Conservation (phyloP, 768 basidiomycete genomes). For the Pleurotus tuber-regium region DNA sequence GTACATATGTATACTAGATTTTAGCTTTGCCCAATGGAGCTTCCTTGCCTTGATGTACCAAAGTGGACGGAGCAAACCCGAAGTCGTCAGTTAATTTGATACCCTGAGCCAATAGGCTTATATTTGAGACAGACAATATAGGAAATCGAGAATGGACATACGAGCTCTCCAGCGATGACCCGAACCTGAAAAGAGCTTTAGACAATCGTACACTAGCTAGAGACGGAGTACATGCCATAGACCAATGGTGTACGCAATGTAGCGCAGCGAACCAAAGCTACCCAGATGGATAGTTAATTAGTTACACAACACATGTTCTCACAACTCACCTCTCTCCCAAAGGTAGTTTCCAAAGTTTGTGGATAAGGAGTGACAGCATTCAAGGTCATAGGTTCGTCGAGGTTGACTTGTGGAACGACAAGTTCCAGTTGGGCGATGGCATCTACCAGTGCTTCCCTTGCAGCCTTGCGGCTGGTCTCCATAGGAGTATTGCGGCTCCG, state of each 20-base stretch:
- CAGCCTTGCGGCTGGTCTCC: constrained; percentile 65
- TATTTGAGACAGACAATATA: constrained; percentile 10
- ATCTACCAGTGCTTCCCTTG: constrained; percentile 52
- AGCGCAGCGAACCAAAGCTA: constrained; percentile 86
- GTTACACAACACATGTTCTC: not conserved
- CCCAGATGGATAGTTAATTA: not conserved
- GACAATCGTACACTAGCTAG: too few species aligned
- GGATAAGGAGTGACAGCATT: constrained; percentile 80
- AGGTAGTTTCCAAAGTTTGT: constrained; percentile 74
- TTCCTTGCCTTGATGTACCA: constrained; percentile 69
- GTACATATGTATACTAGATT: constrained; percentile 32
- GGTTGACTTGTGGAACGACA: constrained; percentile 43
- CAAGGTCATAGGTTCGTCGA: constrained; percentile 63
- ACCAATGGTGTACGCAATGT: constrained; percentile 91
- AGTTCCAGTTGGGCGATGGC: constrained; percentile 56
- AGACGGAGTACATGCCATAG: constrained; percentile 63
- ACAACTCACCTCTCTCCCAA: constrained; percentile 71
- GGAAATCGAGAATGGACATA: constrained; percentile 30
- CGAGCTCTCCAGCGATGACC: constrained; percentile 81
- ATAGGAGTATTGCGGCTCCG: constrained; percentile 80
- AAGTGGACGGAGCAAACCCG: constrained; percentile 83
- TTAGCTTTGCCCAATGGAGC: constrained; percentile 65
- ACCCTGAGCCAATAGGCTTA: constrained; percentile 40
- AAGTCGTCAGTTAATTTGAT: constrained; percentile 72
- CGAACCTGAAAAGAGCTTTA: constrained; percentile 69